Evolutionary conservation across 2,329 filamentous ascomycete species (phyloP).

Genomic region (Neopestalotiopsis rosae): DNA sequence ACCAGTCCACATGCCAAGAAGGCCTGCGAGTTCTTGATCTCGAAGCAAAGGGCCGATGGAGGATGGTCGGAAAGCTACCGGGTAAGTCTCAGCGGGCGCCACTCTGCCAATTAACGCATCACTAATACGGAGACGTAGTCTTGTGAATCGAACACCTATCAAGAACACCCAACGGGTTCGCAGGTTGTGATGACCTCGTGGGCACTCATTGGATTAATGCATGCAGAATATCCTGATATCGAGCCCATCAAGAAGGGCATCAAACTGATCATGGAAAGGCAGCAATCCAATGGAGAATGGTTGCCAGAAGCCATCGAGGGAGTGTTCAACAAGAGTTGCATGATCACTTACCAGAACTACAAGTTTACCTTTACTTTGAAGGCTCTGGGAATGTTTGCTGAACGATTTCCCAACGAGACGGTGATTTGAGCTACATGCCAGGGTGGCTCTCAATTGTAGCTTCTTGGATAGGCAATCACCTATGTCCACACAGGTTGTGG

Average conservation of each 20-base stretch:
- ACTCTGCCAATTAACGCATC: slow-evolving; percentile 3
- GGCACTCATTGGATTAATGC: slow-evolving; percentile 82
- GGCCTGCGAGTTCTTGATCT: slow-evolving; percentile 85
- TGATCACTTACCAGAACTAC: slow-evolving; percentile 99
- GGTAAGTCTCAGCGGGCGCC: slow-evolving; percentile 43
- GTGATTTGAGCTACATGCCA: slow-evolving; percentile 39
- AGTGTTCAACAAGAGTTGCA: slow-evolving; percentile 98
- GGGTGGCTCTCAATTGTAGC: neutral
- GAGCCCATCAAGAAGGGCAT: slow-evolving; percentile 76
- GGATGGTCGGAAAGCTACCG: slow-evolving; percentile 97
- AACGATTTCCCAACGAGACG: slow-evolving; percentile 70
- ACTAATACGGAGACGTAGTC: slow-evolving; percentile 50
- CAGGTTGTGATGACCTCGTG: slow-evolving; percentile 96
- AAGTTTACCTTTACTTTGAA: slow-evolving; percentile 97
- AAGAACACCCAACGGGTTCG: slow-evolving; percentile 74
- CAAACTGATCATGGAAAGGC: slow-evolving; percentile 81
- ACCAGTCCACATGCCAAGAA: slow-evolving; percentile 74
- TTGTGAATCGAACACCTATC: slow-evolving; percentile 78
- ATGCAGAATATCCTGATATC: slow-evolving; percentile 80
- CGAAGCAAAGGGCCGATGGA: slow-evolving; percentile 84
- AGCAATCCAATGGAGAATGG: slow-evolving; percentile 93
- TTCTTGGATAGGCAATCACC: neutral
- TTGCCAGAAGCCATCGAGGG: slow-evolving; percentile 94
- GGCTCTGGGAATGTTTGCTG: slow-evolving; percentile 87
- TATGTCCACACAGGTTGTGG: too few relatives aligned